phyloP scores from a whole-genome alignment of 2,329 filamentous ascomycete genomes.

The Botrytis byssoidea region DNA sequence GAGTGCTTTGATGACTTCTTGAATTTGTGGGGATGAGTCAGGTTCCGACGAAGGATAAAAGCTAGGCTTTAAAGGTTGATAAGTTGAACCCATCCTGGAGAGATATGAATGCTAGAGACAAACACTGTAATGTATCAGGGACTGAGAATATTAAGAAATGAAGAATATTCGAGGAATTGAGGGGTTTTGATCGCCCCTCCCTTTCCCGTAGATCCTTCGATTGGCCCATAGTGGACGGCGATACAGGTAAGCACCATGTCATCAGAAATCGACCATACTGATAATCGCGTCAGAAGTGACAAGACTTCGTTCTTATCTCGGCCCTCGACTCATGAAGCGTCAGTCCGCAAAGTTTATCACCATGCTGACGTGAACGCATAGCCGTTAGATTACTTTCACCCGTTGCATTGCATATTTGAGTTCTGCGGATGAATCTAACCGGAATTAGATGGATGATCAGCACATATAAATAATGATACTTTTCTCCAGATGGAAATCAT shows the following conservation, averaged over 20 bases:
- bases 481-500: conserved; percentile 5
- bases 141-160: not conserved
- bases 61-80: conserved; percentile 29
- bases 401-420: not conserved
- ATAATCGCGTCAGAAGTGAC: not conserved
- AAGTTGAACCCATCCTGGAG: conserved; percentile 13
- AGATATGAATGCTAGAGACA: not conserved
- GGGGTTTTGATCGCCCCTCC: not conserved
- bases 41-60: conserved; percentile 31
- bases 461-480: not conserved
- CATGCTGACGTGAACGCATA: not conserved
- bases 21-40: conserved; percentile 40
- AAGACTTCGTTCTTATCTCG: not conserved
- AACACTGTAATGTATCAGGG: not conserved
- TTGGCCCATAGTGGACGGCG: not conserved
- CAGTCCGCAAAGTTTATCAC: not conserved
- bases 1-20: conserved; percentile 46
- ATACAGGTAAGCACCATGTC: not conserved
- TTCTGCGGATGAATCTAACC: not conserved
- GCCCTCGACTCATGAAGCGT: not conserved
- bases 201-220: not conserved
- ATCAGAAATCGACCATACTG: not conserved
- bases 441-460: not conserved
- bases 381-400: not conserved
- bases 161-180: not conserved